These are phyloP conservation scores for Rugosomyces carneus DNA, from an alignment of 1,284 basidiomycete genomes.

Conservation along the genomic window DNA sequence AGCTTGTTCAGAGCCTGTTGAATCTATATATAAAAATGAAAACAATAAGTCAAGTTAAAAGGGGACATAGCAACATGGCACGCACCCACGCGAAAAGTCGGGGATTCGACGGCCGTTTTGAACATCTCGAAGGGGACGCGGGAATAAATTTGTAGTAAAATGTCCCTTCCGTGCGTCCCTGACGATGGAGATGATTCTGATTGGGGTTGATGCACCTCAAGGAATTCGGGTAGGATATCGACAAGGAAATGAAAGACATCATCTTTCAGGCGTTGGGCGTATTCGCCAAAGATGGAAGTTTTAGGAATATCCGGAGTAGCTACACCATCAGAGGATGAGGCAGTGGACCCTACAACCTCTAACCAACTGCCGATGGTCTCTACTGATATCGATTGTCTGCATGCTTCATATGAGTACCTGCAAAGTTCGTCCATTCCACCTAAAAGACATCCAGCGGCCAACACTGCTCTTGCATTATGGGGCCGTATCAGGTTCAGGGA, in stretches of 20 bases:
- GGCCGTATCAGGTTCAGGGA: conserved; percentile 63
- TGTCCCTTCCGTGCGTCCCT: conserved; percentile 48
- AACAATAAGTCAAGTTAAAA: conserved; percentile 11
- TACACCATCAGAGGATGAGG: conserved; percentile 45
- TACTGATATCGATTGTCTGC: conserved; percentile 65
- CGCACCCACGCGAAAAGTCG: conserved; percentile 71
- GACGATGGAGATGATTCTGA: conserved; percentile 31
- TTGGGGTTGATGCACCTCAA: conserved; percentile 42
- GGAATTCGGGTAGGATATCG: conserved; percentile 58
- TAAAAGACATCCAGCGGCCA: conserved; percentile 76
- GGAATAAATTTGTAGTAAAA: conserved; percentile 66
- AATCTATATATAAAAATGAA: conserved; percentile 13
- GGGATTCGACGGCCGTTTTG: conserved; percentile 72
- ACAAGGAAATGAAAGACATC: conserved; percentile 75
- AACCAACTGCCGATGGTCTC: conserved; percentile 73
- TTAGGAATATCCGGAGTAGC: conserved; percentile 45
- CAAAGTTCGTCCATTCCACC: conserved; percentile 82
- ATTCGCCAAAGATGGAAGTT: conserved; percentile 63
- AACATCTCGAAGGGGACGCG: conserved; percentile 77
- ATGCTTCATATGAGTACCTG: conserved; percentile 71
- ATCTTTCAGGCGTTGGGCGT: conserved; percentile 60
- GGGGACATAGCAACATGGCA: conserved; percentile 14
- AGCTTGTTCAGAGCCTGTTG: conserved; percentile 69
- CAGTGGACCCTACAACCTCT: conserved; percentile 62
- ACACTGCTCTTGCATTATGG: conserved; percentile 74